Conservation (phyloP, 441 rosid genomes). For the Adansonia madagascariensis region DNA sequence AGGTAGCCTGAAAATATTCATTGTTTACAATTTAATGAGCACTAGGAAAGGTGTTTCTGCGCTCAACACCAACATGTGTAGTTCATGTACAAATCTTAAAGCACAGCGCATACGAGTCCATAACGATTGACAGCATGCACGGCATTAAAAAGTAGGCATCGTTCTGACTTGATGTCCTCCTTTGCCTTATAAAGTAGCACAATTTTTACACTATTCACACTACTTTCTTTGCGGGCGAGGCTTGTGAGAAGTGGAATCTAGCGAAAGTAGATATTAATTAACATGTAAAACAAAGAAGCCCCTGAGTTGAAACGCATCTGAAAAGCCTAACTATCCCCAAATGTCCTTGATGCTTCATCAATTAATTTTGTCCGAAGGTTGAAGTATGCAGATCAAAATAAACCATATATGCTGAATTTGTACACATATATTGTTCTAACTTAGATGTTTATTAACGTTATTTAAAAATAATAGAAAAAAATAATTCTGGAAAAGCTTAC, state of each 20-base stretch:
- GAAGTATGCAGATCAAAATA: neutral
- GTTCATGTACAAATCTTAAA: neutral
- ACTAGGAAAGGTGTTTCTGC: neutral
- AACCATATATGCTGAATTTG: neutral
- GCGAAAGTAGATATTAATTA: neutral
- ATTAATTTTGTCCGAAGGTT: neutral
- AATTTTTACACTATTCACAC: neutral
- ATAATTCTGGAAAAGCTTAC: slow-evolving; percentile 9
- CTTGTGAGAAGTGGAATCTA: neutral
- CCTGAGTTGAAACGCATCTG: neutral
- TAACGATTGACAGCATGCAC: neutral
- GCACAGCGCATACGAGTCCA: neutral
- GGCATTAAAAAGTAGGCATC: neutral
- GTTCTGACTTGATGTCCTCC: neutral
- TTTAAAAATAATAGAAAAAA: neutral
- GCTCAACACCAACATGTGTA: neutral
- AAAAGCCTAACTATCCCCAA: neutral
- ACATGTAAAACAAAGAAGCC: slow-evolving; percentile 1
- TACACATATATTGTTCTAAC: neutral
- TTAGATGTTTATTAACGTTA: neutral
- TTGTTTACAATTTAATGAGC: neutral
- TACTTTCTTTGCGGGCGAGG: neutral
- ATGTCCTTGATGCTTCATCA: slow-evolving; percentile 2
- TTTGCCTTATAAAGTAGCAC: neutral
- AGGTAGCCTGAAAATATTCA: slow-evolving; percentile 4